Evolutionary conservation across 805 yeast species (phyloP).

Genomic region (Saccharomycopsis babjevae): DNA sequence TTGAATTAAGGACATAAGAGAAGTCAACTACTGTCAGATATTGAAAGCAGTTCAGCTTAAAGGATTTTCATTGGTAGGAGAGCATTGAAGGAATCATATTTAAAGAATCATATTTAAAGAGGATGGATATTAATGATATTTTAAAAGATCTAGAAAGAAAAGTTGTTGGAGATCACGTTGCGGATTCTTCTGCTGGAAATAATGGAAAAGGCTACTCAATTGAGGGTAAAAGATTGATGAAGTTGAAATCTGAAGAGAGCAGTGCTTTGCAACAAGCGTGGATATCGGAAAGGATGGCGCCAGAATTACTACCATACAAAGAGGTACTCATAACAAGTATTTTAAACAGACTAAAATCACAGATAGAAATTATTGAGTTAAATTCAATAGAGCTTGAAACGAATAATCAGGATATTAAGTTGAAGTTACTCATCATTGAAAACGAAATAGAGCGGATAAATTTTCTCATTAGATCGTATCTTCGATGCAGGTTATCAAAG

Average conservation of each 20-base stretch:
- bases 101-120: too few species aligned
- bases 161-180: conserved; percentile 18
- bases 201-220: conserved; percentile 11
- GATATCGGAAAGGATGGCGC: conserved; percentile 79
- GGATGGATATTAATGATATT: conserved; percentile 60
- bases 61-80: too few species aligned
- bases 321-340: conserved; percentile 47
- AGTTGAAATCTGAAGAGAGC: conserved; percentile 30
- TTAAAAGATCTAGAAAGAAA: conserved; percentile 52
- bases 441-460: conserved; percentile 84
- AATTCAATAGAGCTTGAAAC: conserved; percentile 70
- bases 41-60: too few species aligned
- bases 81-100: too few species aligned
- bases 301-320: conserved; percentile 76
- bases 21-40: too few species aligned
- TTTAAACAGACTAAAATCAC: conserved; percentile 48
- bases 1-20: neutral
- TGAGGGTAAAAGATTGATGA: neutral
- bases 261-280: conserved; percentile 49
- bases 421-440: conserved; percentile 77
- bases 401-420: conserved; percentile 54
- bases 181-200: conserved; percentile 21
- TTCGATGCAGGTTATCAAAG: conserved; percentile 66
- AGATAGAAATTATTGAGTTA: conserved; percentile 66
- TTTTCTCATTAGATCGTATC: conserved; percentile 69